phyloP scores from a whole-genome alignment of 306 rosid genomes.

The Quercus gilva region DNA sequence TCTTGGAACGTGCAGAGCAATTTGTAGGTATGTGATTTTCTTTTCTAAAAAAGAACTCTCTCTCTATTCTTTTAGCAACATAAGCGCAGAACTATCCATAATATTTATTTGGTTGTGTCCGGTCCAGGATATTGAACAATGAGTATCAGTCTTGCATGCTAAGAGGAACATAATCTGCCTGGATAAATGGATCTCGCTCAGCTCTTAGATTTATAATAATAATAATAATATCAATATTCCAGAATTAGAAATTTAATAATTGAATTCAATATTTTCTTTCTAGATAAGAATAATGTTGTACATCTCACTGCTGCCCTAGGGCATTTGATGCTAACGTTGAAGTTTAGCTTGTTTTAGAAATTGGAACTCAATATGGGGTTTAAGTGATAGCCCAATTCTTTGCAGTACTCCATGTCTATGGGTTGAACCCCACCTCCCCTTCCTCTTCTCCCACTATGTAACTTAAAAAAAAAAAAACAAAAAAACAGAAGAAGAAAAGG shows the following conservation, averaged over 20 bases:
- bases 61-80: not conserved
- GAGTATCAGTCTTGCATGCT: not conserved
- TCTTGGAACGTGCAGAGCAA: constrained; percentile 71
- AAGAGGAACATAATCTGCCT: not conserved
- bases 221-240: not conserved
- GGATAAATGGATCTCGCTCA: not conserved
- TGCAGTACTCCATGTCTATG: no score
- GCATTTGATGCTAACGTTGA: not conserved
- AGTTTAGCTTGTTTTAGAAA: not conserved
- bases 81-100: not conserved
- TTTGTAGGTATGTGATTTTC: constrained; percentile 56
- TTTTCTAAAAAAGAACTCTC: not conserved
- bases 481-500: no score
- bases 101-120: not conserved
- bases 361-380: no score
- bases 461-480: no score
- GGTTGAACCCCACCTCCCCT: no score
- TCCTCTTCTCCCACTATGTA: no score
- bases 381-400: no score
- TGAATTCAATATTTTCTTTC: not conserved
- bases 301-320: not conserved
- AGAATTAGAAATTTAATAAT: not conserved
- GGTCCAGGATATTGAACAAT: not conserved
- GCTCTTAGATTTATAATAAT: not conserved
- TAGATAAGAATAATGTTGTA: not conserved